Evolutionary conservation across 2,329 filamentous ascomycete species (phyloP).

Genomic region (Hypomyces rosellus): DNA sequence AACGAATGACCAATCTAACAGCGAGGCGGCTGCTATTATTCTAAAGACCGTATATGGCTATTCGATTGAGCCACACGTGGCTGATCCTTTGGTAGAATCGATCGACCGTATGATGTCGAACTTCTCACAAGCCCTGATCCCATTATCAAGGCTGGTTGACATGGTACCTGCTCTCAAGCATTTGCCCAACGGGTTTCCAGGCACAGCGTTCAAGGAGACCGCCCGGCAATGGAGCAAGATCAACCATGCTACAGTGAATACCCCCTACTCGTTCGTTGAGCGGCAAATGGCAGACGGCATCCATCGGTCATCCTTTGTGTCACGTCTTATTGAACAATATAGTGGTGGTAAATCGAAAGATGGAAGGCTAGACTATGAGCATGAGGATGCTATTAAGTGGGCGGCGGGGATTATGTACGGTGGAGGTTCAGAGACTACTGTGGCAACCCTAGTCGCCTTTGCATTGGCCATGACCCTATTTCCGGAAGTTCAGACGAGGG

Average conservation of each 20-base stretch:
- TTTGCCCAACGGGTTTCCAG: conserved; percentile 5
- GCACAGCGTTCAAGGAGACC: not conserved
- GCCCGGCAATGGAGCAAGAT: not conserved
- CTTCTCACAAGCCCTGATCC: not conserved
- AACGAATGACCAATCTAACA: too few relatives aligned
- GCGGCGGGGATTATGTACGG: too few relatives aligned
- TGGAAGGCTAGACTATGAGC: too few relatives aligned
- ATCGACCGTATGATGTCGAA: not conserved
- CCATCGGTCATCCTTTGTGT: not conserved
- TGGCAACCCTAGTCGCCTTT: too few relatives aligned
- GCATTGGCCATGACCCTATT: too few relatives aligned
- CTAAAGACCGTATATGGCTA: conserved; percentile 3
- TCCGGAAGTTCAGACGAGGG: too few relatives aligned
- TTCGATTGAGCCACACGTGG: not conserved
- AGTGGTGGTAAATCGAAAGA: not conserved
- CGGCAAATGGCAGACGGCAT: not conserved
- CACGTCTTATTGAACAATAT: not conserved
- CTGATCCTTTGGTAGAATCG: not conserved
- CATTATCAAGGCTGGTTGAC: conserved; percentile 1
- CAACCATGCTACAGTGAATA: not conserved
- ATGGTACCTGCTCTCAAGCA: not conserved
- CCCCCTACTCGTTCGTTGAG: not conserved
- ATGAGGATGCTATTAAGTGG: too few relatives aligned
- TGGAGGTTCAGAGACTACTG: too few relatives aligned
- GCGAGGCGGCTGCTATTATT: not conserved